phyloP scores from a whole-genome alignment of 2,329 filamentous ascomycete genomes.

The Penicillium sp. region DNA sequence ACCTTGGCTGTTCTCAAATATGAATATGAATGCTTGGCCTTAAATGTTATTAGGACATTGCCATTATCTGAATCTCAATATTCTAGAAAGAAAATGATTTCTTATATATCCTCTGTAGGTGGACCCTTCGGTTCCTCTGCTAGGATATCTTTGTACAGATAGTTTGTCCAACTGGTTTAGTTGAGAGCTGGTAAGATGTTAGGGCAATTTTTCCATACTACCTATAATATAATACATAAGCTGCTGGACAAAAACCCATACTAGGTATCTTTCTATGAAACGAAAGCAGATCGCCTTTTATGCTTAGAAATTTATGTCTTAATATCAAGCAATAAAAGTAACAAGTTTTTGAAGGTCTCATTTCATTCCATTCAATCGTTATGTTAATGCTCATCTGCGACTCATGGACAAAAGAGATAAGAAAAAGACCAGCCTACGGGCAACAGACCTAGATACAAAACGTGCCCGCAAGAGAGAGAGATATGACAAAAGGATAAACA shows the following conservation, averaged over 20 bases:
- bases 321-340: background rate
- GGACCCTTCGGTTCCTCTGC: background rate
- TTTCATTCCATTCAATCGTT: conserved; percentile 10
- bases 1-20: background rate
- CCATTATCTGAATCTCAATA: background rate
- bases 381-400: conserved; percentile 5
- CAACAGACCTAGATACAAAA: conserved; percentile 2
- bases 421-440: background rate
- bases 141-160: background rate
- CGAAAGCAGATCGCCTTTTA: background rate
- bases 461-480: background rate
- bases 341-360: background rate
- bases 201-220: too few relatives aligned
- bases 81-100: background rate
- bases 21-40: background rate
- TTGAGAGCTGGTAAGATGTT: background rate
- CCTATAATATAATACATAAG: background rate
- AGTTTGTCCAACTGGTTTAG: background rate
- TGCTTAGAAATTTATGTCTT: too few relatives aligned
- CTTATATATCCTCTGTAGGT: background rate
- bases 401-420: conserved; percentile 8
- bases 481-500: background rate
- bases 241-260: background rate
- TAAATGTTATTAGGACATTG: background rate
- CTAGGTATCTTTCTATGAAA: background rate